Conservation (phyloP, 257 asterid species). For the Rehmannia glutinosa region DNA sequence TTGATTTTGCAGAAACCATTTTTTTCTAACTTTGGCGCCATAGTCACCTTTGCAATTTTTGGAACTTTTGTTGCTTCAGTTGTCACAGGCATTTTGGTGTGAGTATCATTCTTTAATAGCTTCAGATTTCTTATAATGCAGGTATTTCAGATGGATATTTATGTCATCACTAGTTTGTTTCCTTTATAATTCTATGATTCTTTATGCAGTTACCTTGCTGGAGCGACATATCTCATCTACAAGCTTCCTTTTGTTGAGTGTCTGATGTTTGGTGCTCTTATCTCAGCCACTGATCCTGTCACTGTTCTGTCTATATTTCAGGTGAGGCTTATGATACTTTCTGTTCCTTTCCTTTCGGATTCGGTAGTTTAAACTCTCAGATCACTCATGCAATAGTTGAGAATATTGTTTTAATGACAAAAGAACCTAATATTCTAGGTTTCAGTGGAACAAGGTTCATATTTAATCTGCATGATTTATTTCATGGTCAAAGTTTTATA, state of each 20-base stretch:
- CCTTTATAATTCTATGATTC: constrained; percentile 8
- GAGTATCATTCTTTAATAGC: constrained; percentile 40
- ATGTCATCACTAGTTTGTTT: background rate
- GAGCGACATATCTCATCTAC: constrained; percentile 75
- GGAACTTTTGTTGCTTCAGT: constrained; percentile 91
- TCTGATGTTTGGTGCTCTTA: constrained; percentile 98
- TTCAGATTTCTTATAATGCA: constrained; percentile 4
- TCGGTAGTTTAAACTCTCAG: background rate
- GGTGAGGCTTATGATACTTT: constrained; percentile 40
- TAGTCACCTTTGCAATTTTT: constrained; percentile 79
- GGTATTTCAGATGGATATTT: constrained; percentile 2
- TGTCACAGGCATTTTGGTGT: constrained; percentile 93
- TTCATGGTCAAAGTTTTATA: background rate
- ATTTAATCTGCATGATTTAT: constrained; percentile 3
- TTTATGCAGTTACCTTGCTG: constrained; percentile 81
- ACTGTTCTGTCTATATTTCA: constrained; percentile 97
- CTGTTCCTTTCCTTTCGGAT: constrained; percentile 3
- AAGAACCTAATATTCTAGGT: background rate
- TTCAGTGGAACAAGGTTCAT: constrained; percentile 1
- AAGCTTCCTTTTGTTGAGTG: constrained; percentile 93
- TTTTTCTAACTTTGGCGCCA: constrained; percentile 97
- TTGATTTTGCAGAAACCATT: constrained; percentile 82
- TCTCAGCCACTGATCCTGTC: constrained; percentile 98
- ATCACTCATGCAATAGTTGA: constrained; percentile 2
- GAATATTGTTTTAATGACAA: background rate